Base-by-base conservation (phyloP, 805 yeast genomes). In the Komagataella ulmi region DNA sequence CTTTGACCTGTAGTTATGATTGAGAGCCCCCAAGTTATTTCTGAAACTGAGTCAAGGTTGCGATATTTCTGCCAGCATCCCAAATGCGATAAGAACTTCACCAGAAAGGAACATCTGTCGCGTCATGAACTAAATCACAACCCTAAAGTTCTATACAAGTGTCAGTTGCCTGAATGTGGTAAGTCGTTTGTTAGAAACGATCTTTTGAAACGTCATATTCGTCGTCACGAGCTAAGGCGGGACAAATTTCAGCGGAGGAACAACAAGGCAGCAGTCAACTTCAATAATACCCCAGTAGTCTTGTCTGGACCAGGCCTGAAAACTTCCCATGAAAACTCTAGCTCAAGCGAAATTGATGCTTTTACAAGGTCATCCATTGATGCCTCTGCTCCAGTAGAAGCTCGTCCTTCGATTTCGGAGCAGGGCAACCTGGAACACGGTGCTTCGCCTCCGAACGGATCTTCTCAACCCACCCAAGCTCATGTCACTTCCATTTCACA, bases 141-240 rank as follows among this genome's bases (percentile, higher is more conserved):
- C 52, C 78, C 79, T 2, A 69, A 73, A 18, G 75, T 75, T 51
- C 78, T 81, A 8, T 81, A 72, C 59, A 68, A 67, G 23, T 82
- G 88, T 60, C 59, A 62, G 2, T 67, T 67, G 61, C 66, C 72
- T 8, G 65, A 66, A 3, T 82, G 88, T 60, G 68, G 71, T 1
- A 80, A 79, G 61, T 76, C 82, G 0, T 82, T 82, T 67, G 88
- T 82, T 0, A 64, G 88, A 45, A 73, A 71, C 52, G 88, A 82
- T 59, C 64, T 82, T 47, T 67, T 73, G 24, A 66, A 63, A 6
- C 57, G 85, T 63, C 73, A 80, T 59, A 54, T 64, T 56, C 61
- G 67, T 66, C 52, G 81, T 55, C 70, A 77, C 59, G 71, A 69
- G 40, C 40, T 30, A 14, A 30, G 40, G 14, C 14, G 40, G 3